Percentiles rank a stretch among this genome's conserved stretches.
Evolutionary conservation across 2,329 filamentous ascomycete genomes (phyloP).

Genomic region (Fusarium sp.): DNA sequence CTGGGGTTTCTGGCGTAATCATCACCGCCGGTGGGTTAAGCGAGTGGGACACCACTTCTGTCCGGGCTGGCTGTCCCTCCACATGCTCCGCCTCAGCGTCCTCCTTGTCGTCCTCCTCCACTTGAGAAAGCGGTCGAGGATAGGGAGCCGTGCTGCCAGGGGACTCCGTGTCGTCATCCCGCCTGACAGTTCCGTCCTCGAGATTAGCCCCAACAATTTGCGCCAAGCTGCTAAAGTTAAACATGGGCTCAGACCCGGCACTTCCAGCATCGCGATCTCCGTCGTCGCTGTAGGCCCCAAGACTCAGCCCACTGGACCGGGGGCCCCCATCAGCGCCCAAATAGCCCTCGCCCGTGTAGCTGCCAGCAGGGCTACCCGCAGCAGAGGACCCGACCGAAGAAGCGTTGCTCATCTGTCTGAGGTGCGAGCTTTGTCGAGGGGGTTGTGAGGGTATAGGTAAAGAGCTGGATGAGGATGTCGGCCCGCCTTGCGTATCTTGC

Average conservation of each 20-base stretch:
- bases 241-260: slow-evolving; percentile 80
- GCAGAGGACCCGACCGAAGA: slow-evolving; percentile 87
- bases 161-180: slow-evolving; percentile 49
- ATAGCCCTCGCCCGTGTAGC: slow-evolving; percentile 58
- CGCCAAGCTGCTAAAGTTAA: slow-evolving; percentile 91
- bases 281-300: slow-evolving; percentile 63
- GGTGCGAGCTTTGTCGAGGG: slow-evolving; percentile 76
- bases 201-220: slow-evolving; percentile 83
- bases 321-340: slow-evolving; percentile 60
- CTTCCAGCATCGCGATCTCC: slow-evolving; percentile 67
- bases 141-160: slow-evolving; percentile 33
- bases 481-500: slow-evolving; percentile 42
- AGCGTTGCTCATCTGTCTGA: slow-evolving; percentile 88
- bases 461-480: slow-evolving; percentile 56
- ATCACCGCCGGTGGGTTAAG: slow-evolving; percentile 59
- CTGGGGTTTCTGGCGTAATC: slow-evolving; percentile 67
- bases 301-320: slow-evolving; percentile 69
- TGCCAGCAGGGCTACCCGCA: slow-evolving; percentile 75
- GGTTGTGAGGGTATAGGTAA: slow-evolving; percentile 66
- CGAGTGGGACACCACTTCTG: slow-evolving; percentile 11
- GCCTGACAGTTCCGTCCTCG: slow-evolving; percentile 60
- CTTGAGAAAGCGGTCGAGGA: slow-evolving; percentile 54
- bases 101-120: slow-evolving; percentile 57
- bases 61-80: slow-evolving; percentile 36
- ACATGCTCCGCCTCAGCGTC: slow-evolving; percentile 53